These are phyloP conservation scores for Solanum medicagineum DNA, from an alignment of 257 asterid species.

Conservation along the genomic window DNA sequence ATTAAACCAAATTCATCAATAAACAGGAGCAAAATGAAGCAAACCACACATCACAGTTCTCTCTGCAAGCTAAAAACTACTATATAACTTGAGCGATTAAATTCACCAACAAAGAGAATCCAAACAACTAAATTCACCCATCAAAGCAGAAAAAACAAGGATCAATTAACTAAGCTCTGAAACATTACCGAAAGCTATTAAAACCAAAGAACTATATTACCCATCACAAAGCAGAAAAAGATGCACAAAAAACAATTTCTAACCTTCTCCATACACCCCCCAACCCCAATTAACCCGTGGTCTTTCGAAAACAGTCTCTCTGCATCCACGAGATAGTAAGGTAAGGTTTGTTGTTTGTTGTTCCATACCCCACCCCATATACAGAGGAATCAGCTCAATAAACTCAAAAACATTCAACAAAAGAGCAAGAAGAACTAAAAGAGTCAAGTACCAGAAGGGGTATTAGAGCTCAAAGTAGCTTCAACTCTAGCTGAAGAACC, in stretches of 20 bases:
- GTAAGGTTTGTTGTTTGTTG: too few relatives aligned
- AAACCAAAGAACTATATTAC: neutral
- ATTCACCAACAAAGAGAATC: neutral
- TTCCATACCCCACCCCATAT: too few relatives aligned
- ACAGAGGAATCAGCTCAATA: neutral
- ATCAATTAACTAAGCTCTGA: neutral
- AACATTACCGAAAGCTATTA: neutral
- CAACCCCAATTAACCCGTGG: neutral
- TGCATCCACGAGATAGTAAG: too few relatives aligned
- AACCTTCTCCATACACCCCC: neutral
- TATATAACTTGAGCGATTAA: neutral
- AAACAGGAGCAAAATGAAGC: neutral
- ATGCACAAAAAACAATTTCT: neutral
- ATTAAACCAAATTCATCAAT: neutral
- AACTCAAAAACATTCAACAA: neutral
- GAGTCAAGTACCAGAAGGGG: slow-evolving; percentile 40
- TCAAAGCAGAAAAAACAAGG: neutral
- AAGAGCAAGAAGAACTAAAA: neutral
- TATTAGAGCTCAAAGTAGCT: slow-evolving; percentile 43
- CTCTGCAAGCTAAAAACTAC: neutral
- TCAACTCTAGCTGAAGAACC: slow-evolving; percentile 81
- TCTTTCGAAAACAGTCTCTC: too few relatives aligned
- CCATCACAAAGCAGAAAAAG: neutral
- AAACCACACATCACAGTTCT: neutral
- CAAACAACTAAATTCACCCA: neutral